These are phyloP conservation scores for Salvia miltiorrhiza DNA, from an alignment of 257 asterid genomes.

Conservation along the genomic window DNA sequence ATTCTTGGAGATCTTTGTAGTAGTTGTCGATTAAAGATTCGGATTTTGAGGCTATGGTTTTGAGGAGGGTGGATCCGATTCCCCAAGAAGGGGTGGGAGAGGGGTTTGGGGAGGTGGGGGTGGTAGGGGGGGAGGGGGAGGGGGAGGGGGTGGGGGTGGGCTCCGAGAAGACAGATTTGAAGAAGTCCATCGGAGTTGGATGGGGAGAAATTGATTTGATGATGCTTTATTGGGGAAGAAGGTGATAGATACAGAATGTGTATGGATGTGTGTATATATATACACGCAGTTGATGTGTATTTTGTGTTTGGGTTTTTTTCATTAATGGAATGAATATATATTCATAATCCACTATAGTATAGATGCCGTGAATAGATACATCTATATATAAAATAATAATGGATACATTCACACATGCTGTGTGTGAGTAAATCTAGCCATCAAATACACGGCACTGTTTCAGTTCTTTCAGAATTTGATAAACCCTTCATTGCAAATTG, in stretches of 20 bases:
- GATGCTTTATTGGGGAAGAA: background rate
- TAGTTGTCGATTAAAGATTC: constrained; percentile 70
- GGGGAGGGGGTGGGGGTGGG: constrained; percentile 32
- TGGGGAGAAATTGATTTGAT: background rate
- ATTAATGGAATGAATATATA: too few species aligned
- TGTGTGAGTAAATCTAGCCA: too few species aligned
- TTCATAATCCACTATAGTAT: too few species aligned
- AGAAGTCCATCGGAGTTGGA: constrained; percentile 55
- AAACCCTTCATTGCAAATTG: too few species aligned
- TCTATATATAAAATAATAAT: too few species aligned
- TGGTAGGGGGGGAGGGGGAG: constrained; percentile 26
- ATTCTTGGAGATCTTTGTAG: constrained; percentile 70
- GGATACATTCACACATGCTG: too few species aligned
- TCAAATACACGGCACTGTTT: too few species aligned
- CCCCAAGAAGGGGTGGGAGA: constrained; percentile 45
- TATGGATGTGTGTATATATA: background rate
- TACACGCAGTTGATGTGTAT: background rate
- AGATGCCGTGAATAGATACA: too few species aligned
- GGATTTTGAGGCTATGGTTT: constrained; percentile 65
- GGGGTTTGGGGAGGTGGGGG: constrained; percentile 31
- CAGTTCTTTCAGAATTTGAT: too few species aligned
- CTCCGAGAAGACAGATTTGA: constrained; percentile 78
- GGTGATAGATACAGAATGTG: constrained; percentile 17
- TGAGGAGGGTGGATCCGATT: constrained; percentile 59
- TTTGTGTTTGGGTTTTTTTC: background rate